Evolutionary conservation across 176 grass and related monocot genomes (phyloP).

Genomic region (Rhynchospora pubera): DNA sequence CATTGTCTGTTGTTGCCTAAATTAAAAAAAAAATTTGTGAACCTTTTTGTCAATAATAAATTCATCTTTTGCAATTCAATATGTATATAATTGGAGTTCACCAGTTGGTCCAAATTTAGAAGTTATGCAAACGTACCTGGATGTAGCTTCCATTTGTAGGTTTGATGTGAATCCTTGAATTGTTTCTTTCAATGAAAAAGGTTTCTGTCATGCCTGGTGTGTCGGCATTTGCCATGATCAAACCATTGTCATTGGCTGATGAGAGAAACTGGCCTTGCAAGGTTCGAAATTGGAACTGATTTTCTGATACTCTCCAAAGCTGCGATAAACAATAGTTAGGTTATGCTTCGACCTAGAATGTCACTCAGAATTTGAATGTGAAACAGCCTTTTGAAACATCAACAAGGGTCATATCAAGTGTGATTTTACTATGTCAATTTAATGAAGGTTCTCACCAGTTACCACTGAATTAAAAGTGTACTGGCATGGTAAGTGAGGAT

Average conservation of each 20-base stretch:
- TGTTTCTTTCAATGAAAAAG: conserved; percentile 66
- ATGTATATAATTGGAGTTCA: neutral
- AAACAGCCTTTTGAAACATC: neutral
- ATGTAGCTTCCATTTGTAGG: conserved; percentile 58
- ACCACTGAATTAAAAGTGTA: neutral
- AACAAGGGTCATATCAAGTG: neutral
- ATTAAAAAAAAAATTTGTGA: conserved; percentile 28
- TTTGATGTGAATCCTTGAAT: conserved; percentile 66
- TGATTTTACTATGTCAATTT: neutral
- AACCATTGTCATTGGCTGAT: conserved; percentile 31
- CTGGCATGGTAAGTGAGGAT: neutral
- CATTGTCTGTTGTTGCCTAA: conserved; percentile 59
- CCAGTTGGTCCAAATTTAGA: neutral
- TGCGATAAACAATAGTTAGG: conserved; percentile 27
- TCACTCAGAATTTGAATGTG: neutral
- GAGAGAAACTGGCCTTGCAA: conserved; percentile 68
- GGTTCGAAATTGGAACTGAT: conserved; percentile 57
- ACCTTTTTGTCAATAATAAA: neutral
- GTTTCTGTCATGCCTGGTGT: conserved; percentile 42
- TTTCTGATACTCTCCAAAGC: conserved; percentile 70
- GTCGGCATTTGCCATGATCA: conserved; percentile 48
- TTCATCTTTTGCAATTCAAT: neutral
- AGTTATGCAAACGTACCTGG: conserved; percentile 32
- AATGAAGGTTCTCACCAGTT: neutral
- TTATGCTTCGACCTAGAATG: neutral